Conservation (phyloP, 768 basidiomycete genomes). For the Paxillus involutus region DNA sequence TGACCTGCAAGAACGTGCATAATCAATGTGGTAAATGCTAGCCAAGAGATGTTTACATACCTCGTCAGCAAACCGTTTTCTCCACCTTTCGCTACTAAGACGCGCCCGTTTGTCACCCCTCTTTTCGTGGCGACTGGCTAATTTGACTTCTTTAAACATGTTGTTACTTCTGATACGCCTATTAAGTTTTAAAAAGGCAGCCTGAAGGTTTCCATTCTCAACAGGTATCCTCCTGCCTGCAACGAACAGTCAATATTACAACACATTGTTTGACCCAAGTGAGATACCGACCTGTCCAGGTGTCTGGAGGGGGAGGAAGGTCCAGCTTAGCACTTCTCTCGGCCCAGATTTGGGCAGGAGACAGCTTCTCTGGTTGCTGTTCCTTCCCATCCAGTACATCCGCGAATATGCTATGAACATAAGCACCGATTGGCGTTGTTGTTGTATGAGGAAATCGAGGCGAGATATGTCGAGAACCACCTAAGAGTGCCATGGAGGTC, state of each 20-base stretch:
- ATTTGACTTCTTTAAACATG: conserved; percentile 49
- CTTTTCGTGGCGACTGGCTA: conserved; percentile 72
- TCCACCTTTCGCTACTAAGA: conserved; percentile 74
- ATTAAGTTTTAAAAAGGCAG: conserved; percentile 51
- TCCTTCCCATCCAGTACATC: conserved; percentile 16
- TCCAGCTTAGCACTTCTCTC: conserved; percentile 18
- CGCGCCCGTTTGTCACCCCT: conserved; percentile 77
- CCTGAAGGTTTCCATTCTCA: conserved; percentile 39
- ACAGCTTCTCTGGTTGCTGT: conserved; percentile 9
- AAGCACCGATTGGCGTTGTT: neutral
- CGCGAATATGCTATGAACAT: conserved; percentile 12
- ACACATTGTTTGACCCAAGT: neutral
- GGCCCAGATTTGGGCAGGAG: conserved; percentile 39
- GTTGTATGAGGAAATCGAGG: conserved; percentile 6
- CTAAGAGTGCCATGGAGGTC: neutral
- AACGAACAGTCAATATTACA: conserved; percentile 6
- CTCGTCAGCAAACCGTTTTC: conserved; percentile 77
- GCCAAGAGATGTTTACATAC: conserved; percentile 37
- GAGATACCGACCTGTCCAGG: conserved; percentile 54
- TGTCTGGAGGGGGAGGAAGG: conserved; percentile 40
- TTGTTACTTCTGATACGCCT: conserved; percentile 53
- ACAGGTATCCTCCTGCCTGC: conserved; percentile 65
- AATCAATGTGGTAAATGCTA: conserved; percentile 10
- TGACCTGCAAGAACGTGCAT: conserved; percentile 52
- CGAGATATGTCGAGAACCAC: conserved; percentile 9